Evolutionary conservation across 176 grass and related monocot species (phyloP).

Genomic region (Thinopyrum elongatum): DNA sequence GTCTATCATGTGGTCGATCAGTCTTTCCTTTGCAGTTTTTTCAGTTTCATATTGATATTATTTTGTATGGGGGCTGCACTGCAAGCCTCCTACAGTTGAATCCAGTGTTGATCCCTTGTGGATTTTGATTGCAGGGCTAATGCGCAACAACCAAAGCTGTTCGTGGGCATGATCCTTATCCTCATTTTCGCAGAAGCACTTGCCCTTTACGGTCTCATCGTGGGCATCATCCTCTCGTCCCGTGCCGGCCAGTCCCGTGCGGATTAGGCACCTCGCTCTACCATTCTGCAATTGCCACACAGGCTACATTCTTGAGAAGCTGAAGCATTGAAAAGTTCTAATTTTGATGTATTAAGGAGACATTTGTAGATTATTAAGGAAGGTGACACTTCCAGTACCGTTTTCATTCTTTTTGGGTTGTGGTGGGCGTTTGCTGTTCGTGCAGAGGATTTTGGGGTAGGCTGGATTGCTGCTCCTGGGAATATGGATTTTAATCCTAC

Average conservation of each 20-base stretch:
- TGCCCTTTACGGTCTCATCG: conserved; percentile 72
- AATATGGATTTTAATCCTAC: conserved; percentile 30
- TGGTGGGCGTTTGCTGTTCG: conserved; percentile 21
- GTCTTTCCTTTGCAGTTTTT: background rate
- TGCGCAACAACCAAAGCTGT: conserved; percentile 75
- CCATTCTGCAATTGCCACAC: background rate
- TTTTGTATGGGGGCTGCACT: background rate
- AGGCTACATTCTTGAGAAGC: conserved; percentile 34
- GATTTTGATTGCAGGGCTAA: conserved; percentile 49
- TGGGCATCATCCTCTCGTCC: conserved; percentile 81
- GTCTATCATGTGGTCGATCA: background rate
- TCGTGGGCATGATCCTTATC: conserved; percentile 86
- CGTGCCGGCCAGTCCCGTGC: conserved; percentile 76
- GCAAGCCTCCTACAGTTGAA: background rate
- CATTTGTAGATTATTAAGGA: conserved; percentile 33
- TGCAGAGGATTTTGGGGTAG: conserved; percentile 40
- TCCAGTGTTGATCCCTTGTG: background rate
- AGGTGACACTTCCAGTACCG: conserved; percentile 37
- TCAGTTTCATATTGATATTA: background rate
- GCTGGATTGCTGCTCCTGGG: conserved; percentile 40
- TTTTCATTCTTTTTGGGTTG: conserved; percentile 31
- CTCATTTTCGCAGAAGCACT: conserved; percentile 81
- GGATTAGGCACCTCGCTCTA: conserved; percentile 30
- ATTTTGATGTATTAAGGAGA: conserved; percentile 52
- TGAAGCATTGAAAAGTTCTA: conserved; percentile 30